These are phyloP conservation scores for Wallacemonas rigidus DNA, from an alignment of 208 protist species.

Conservation along the genomic window DNA sequence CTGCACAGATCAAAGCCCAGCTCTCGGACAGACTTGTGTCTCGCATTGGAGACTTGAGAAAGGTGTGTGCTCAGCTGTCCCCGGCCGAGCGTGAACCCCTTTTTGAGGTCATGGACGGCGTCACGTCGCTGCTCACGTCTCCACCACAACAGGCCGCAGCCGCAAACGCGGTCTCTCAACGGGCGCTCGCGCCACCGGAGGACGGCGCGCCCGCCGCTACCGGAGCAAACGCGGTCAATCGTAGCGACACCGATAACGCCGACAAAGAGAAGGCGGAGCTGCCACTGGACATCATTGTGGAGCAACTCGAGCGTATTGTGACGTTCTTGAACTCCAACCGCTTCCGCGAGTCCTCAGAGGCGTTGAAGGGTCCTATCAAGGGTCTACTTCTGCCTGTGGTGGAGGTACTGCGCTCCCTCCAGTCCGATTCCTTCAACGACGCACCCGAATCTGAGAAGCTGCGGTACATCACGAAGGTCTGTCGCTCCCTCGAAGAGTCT, in stretches of 20 bases:
- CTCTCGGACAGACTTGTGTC: conserved; percentile 1
- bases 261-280: neutral
- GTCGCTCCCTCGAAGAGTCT: conserved; percentile 31
- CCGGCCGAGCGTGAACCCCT: conserved; percentile 15
- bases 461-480: conserved; percentile 27
- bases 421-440: conserved; percentile 45
- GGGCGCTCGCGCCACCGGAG: conserved; percentile 15
- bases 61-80: conserved; percentile 1
- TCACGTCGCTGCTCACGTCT: conserved; percentile 16
- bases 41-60: conserved; percentile 3
- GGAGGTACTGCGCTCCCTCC: conserved; percentile 26
- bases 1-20: conserved; percentile 12
- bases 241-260: neutral
- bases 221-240: conserved; percentile 13
- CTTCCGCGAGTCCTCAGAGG: neutral
- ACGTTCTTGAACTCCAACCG: conserved; percentile 25
- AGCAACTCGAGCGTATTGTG: conserved; percentile 37
- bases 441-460: conserved; percentile 32
- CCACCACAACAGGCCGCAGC: neutral
- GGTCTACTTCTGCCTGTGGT: conserved; percentile 1
- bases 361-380: conserved; percentile 6
- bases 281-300: conserved; percentile 1
- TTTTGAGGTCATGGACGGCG: conserved; percentile 19
- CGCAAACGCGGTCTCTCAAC: neutral
- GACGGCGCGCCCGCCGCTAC: conserved; percentile 1